These are phyloP conservation scores for Xylaria sp. DNA, from an alignment of 2,329 filamentous ascomycete genomes.

Conservation along the genomic window DNA sequence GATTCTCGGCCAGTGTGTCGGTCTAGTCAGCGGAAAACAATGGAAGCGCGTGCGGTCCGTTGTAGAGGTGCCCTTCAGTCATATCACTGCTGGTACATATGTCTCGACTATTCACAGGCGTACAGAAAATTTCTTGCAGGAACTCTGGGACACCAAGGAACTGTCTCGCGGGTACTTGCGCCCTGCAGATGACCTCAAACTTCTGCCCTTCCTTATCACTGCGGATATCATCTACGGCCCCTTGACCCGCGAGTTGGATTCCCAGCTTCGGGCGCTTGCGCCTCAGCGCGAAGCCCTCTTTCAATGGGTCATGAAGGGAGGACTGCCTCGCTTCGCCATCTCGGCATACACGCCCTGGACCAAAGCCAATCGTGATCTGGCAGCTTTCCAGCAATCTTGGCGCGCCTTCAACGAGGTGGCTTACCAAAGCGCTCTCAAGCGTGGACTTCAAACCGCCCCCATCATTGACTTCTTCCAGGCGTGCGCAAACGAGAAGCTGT, in stretches of 20 bases:
- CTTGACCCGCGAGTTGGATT: constrained; percentile 34
- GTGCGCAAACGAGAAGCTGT: constrained; percentile 25
- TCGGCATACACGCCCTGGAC: constrained; percentile 37
- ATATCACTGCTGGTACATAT: neutral
- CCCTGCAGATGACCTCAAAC: constrained; percentile 33
- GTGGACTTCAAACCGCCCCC: neutral
- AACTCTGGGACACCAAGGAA: neutral
- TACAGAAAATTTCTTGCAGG: neutral
- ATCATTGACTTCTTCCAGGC: neutral
- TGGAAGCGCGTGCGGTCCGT: constrained; percentile 39
- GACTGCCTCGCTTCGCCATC: constrained; percentile 39
- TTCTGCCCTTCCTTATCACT: constrained; percentile 46
- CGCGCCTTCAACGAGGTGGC: constrained; percentile 43
- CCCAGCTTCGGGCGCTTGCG: constrained; percentile 33
- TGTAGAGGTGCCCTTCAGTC: constrained; percentile 29
- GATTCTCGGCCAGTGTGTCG: constrained; percentile 50
- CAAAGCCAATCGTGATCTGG: constrained; percentile 36
- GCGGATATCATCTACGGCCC: constrained; percentile 47
- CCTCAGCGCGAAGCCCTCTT: constrained; percentile 43
- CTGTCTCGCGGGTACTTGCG: constrained; percentile 13
- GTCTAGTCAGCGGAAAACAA: constrained; percentile 44
- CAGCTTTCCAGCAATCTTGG: constrained; percentile 40
- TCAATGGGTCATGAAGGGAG: constrained; percentile 43
- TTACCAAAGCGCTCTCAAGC: neutral
- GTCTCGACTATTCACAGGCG: neutral